phyloP scores from a whole-genome alignment of 345 rosid genomes.

The Murraya koenigii region DNA sequence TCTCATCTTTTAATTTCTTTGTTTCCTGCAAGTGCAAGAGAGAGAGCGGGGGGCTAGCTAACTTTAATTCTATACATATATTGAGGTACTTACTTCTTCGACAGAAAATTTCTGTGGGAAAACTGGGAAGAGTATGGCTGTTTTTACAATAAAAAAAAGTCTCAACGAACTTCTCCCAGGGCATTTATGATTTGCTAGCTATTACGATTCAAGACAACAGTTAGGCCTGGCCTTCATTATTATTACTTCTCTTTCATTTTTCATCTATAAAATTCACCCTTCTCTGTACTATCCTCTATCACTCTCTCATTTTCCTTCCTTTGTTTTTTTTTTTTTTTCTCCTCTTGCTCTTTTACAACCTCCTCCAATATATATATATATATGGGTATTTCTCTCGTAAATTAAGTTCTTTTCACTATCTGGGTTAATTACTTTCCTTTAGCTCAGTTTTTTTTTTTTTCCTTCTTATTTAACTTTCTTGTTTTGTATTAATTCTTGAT shows the following conservation, averaged over 20 bases:
- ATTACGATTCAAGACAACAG: constrained; percentile 46
- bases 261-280: constrained; percentile 50
- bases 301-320: neutral
- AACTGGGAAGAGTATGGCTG: neutral
- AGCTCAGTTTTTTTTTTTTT: neutral
- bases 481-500: neutral
- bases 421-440: neutral
- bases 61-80: too few relatives aligned
- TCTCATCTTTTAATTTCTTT: constrained; percentile 8
- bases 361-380: too few relatives aligned
- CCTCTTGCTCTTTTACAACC: too few relatives aligned
- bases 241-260: constrained; percentile 36
- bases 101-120: neutral
- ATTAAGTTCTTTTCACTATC: neutral
- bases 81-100: neutral
- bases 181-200: constrained; percentile 49
- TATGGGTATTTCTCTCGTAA: too few relatives aligned
- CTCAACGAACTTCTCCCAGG: constrained; percentile 39
- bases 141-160: constrained; percentile 26
- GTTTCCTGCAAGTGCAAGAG: too few relatives aligned
- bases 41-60: neutral
- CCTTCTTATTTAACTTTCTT: neutral
- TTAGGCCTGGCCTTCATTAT: constrained; percentile 61
- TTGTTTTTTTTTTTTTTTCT: neutral
- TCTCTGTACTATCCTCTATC: constrained; percentile 20